Conservation (phyloP, 805 yeast genomes). For the Jamesozyma piceae region DNA sequence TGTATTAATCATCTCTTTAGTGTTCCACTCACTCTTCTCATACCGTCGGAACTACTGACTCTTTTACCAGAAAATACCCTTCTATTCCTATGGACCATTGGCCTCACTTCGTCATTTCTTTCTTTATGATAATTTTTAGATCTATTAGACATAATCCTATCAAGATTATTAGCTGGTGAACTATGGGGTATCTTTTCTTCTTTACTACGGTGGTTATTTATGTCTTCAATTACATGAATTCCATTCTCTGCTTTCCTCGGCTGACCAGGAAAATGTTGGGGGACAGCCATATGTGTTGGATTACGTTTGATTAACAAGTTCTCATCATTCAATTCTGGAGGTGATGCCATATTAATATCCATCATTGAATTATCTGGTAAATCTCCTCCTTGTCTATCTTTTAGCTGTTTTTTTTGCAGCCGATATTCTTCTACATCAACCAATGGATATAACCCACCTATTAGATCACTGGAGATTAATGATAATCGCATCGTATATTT, state of each 20-base stretch:
- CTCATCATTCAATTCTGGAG: constrained; percentile 12
- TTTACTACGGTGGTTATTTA: constrained; percentile 6
- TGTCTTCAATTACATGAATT: constrained; percentile 28
- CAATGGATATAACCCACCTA: constrained; percentile 58
- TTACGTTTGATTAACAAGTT: neutral
- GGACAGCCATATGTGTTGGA: constrained; percentile 37
- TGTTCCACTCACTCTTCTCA: constrained; percentile 25
- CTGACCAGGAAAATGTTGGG: constrained; percentile 89
- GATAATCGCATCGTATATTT: constrained; percentile 74
- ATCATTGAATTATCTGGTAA: constrained; percentile 15
- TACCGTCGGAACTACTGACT: constrained; percentile 20
- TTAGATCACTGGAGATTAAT: constrained; percentile 50
- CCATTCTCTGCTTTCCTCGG: constrained; percentile 56
- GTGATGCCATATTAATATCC: constrained; percentile 21
- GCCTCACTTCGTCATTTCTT: constrained; percentile 13
- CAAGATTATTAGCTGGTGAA: neutral
- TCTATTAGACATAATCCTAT: neutral
- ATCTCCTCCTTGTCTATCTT: constrained; percentile 6
- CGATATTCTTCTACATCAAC: constrained; percentile 53
- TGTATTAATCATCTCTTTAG: constrained; percentile 9
- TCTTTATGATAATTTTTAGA: constrained; percentile 12
- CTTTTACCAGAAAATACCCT: constrained; percentile 23
- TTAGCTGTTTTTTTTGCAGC: constrained; percentile 35
- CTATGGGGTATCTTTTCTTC: neutral
- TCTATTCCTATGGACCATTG: constrained; percentile 21